Evolutionary conservation across 179 eudicot genomes (phyloP).

Genomic region (Silene coronaria): DNA sequence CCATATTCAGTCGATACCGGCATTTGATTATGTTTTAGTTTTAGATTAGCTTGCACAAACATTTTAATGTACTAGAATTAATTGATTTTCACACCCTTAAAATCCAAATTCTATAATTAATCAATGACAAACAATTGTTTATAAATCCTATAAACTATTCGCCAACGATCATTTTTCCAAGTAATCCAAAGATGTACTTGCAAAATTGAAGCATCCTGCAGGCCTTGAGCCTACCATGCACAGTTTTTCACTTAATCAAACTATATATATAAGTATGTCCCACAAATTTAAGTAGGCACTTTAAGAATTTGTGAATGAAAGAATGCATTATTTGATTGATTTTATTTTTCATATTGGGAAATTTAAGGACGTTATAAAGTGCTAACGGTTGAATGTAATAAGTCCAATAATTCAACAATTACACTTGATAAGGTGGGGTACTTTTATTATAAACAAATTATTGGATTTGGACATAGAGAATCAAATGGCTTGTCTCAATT

Average conservation of each 20-base stretch:
- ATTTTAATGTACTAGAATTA: too few species aligned
- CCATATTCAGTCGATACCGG: too few species aligned
- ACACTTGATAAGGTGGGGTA: slow-evolving; percentile 16
- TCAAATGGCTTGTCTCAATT: slow-evolving; percentile 19
- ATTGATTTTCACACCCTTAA: too few species aligned
- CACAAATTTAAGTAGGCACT: not conserved
- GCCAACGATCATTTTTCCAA: not conserved
- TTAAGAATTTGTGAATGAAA: not conserved
- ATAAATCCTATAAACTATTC: not conserved
- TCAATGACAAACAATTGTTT: too few species aligned
- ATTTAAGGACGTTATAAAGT: slow-evolving; percentile 15
- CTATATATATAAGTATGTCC: not conserved
- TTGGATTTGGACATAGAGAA: not conserved
- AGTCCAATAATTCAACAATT: slow-evolving; percentile 20
- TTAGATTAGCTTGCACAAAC: too few species aligned
- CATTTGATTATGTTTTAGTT: too few species aligned
- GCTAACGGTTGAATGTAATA: not conserved
- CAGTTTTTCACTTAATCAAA: not conserved
- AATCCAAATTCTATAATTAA: too few species aligned
- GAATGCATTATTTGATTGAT: not conserved
- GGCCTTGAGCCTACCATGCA: not conserved
- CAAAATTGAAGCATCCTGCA: not conserved
- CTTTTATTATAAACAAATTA: slow-evolving; percentile 4
- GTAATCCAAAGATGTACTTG: not conserved
- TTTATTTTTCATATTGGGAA: not conserved